A percentile compares a stretch with the other conserved stretches of the same genome.
phyloP scores from a whole-genome alignment of 495 filamentous ascomycete genomes.

The Penicillium pulvis region DNA sequence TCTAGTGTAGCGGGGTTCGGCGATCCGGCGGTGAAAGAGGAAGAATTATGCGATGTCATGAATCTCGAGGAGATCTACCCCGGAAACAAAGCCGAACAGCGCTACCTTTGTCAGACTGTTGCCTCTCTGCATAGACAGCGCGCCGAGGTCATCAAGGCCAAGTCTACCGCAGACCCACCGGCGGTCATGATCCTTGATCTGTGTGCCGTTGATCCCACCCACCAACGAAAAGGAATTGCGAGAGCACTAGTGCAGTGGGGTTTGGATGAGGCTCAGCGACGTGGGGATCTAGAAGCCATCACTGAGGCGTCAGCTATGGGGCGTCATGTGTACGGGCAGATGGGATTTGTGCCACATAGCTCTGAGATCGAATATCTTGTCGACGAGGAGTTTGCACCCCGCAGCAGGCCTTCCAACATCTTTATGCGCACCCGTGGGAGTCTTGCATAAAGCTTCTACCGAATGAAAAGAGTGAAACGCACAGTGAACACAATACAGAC shows the following conservation, averaged over 20 bases:
- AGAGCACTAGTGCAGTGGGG: conserved; percentile 42
- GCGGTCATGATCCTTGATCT: conserved; percentile 39
- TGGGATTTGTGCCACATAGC: conserved; percentile 40
- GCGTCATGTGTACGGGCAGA: conserved; percentile 38
- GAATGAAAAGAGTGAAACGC: no score
- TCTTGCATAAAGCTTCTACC: neutral
- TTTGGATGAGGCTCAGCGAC: conserved; percentile 36
- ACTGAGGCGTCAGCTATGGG: conserved; percentile 48
- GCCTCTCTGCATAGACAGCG: conserved; percentile 33
- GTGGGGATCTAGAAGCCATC: conserved; percentile 39
- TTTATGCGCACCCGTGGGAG: conserved; percentile 36
- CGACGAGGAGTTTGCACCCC: conserved; percentile 36
- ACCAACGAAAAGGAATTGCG: conserved; percentile 43
- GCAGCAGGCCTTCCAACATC: conserved; percentile 21
- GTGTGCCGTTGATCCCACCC: conserved; percentile 43
- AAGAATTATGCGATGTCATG: conserved; percentile 23
- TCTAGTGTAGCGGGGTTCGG: conserved; percentile 39
- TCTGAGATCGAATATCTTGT: conserved; percentile 35
- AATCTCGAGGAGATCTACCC: conserved; percentile 38
- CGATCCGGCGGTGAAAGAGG: conserved; percentile 20
- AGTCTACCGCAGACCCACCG: conserved; percentile 27
- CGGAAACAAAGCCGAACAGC: conserved; percentile 36
- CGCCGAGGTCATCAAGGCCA: conserved; percentile 29
- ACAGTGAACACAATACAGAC: no score
- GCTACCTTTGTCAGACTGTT: conserved; percentile 35